Evolutionary conservation across 805 yeast genomes (phyloP), one percentile per base, ranked within the genome.

Genomic region (Suhomyces tanzawaensis): DNA sequence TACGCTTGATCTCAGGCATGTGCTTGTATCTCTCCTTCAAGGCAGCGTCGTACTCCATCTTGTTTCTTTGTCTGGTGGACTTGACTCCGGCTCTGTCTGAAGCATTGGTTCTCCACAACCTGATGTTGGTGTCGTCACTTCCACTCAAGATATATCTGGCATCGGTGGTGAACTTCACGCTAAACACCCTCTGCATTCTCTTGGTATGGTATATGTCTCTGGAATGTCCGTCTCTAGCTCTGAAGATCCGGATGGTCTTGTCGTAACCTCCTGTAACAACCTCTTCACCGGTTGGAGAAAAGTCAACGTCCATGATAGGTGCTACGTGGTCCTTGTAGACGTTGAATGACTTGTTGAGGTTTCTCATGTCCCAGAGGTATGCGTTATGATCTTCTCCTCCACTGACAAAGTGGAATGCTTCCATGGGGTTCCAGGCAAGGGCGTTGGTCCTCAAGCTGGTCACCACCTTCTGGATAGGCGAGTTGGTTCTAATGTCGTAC

Each of bases 361-460:
- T 86, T 59, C 99, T 75, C 97, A 95, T 91, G 65, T 93, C 99
- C 79, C 96, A 95, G 38, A 85, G 74, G 60, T 93, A 93, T 7
- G 84, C 81, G 59, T 93, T 93, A 62, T 91, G 97, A 67, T 93
- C 98, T 64, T 93, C 99, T 55, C 80, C 79, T 2, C 88, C 98
- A 28, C 86, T 79, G 13, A 90, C 97, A 66, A 93, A 91, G 56
- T 85, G 81, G 66, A 78, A 93, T 1, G 98, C 95, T 62, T 93
- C 98, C 83, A 93, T 86, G 4, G 99, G 99, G 64, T 93, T 93
- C 98, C 98, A 93, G 39, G 89, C 75, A 18, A 93, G 72, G 32
- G 91, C 73, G 61, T 93, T 93, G 14, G 90, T 85, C 52, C 95
- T 75, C 75, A 93, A 71, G 14, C 79, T 69, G 19, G 93, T 85